These are phyloP conservation scores for Komagataea norvegica DNA, from an alignment of 1,139 yeast genomes.

Conservation along the genomic window DNA sequence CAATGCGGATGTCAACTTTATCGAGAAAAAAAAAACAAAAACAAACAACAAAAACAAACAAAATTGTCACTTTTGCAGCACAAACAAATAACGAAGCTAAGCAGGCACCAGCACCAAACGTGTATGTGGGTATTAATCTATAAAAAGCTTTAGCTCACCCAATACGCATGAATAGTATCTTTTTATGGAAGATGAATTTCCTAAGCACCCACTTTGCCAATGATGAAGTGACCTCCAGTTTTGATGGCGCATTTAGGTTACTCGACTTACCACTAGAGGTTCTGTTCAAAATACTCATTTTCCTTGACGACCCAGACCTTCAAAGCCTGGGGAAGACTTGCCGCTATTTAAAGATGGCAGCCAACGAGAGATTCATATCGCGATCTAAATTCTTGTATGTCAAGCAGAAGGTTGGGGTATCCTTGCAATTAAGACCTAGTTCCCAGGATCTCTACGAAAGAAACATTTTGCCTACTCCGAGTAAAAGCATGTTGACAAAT, in stretches of 20 bases:
- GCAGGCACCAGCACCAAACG: no score
- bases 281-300: conserved; percentile 19
- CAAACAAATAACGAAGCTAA: no score
- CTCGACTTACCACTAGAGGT: conserved; percentile 22
- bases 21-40: no score
- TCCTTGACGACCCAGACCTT: conserved; percentile 23
- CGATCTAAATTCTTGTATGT: conserved; percentile 20
- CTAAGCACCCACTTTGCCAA: conserved; percentile 18
- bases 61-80: no score
- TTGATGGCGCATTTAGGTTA: conserved; percentile 17
- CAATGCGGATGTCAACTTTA: no score
- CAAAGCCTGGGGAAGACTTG: conserved; percentile 16
- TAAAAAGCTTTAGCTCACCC: no score
- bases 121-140: no score
- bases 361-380: conserved; percentile 19
- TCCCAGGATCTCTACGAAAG: conserved; percentile 12
- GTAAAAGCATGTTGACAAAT: conserved; percentile 1
- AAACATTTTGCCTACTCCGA: conserved; percentile 18
- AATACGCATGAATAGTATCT: no score
- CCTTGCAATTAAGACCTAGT: conserved; percentile 16
- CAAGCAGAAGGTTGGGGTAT: conserved; percentile 17
- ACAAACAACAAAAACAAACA: no score
- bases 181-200: conserved; percentile 18
- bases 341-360: conserved; percentile 13
- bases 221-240: conserved; percentile 10